Evolutionary conservation across 495 filamentous ascomycete species (phyloP), one percentile per base, ranked within the genome.

Genomic region (Annulohypoxylon moriforme): DNA sequence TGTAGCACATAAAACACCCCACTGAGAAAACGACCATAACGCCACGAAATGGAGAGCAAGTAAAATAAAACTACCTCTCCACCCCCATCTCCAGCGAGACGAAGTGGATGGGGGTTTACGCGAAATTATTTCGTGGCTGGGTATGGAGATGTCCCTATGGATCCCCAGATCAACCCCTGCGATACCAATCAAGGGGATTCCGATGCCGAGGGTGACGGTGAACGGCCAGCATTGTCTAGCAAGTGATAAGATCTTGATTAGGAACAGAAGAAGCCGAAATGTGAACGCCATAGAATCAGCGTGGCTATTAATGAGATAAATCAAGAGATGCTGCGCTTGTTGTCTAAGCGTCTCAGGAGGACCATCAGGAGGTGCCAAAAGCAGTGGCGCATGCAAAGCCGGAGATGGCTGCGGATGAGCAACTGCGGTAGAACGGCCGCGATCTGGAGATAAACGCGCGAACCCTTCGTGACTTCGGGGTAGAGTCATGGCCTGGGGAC

Each of bases 291-390:
- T 46, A 1, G 68, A 69, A n/a, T 67, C 55, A 4, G 64, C 70
- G 53, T 77, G 71, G 13, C 49, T 59, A 0, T 56, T 67, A 44
- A n/a, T 6, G 14, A 77, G 59, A 36, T 49, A 60, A 29, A 58
- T 67, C 5, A 77, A 34, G n/a, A 62, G 69, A 72, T 75, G 81
- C 68, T 71, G 72, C 46, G 75, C 52, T 60, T 66, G 49, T 70
- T 85, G 69, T 66, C 77, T 72, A 5, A 85, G 52, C 34, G 82
- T 66, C 64, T 81, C 72, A 47, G 84, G 52, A 1, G 71, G 64
- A 24, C 80, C 82, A 38, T 75, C 74, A 44, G 84, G 90, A 18
- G 90, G 90, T 7, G 89, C 82, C 72, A 93, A 85, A 27, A 91
- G 84, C 42, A 90, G 77, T 0, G 86, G 83, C 31, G 85, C 76